Percentiles rank a stretch among this genome's conserved stretches.
phyloP scores from a whole-genome alignment of 306 rosid species.

The Rosa lucieae region DNA sequence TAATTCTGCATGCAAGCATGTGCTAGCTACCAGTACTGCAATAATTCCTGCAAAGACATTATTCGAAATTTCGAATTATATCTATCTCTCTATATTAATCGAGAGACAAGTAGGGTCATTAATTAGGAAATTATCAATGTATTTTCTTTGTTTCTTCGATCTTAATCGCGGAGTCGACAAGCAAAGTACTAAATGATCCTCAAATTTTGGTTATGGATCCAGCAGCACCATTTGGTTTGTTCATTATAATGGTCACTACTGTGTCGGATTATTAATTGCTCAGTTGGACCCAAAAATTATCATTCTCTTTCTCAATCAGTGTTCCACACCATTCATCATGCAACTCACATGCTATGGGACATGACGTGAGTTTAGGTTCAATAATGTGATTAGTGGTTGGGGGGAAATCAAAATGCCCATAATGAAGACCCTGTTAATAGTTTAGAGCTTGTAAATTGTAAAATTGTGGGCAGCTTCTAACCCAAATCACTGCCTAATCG shows the following conservation, averaged over 20 bases:
- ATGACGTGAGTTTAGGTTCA: conserved; percentile 16
- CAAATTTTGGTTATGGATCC: conserved; percentile 19
- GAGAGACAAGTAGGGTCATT: conserved; percentile 28
- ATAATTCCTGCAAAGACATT: conserved; percentile 41
- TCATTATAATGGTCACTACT: conserved; percentile 1
- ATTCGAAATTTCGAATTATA: conserved; percentile 16
- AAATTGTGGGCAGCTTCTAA: neutral
- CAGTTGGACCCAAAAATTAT: conserved; percentile 41
- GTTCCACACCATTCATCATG: conserved; percentile 46
- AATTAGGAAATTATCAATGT: conserved; percentile 14
- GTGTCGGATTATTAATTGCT: conserved; percentile 40
- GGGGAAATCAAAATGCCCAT: conserved; percentile 13
- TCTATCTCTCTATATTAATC: neutral
- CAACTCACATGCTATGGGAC: conserved; percentile 21
- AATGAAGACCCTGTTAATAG: neutral
- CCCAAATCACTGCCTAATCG: neutral
- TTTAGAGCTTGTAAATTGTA: neutral
- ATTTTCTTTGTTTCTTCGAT: conserved; percentile 20
- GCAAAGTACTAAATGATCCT: conserved; percentile 26
- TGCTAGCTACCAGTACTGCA: conserved; percentile 48
- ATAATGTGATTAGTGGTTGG: conserved; percentile 7
- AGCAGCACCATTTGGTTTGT: conserved; percentile 14
- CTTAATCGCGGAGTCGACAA: conserved; percentile 72
- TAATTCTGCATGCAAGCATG: conserved; percentile 52
- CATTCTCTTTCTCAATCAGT: conserved; percentile 45